Evolutionary conservation across 2,329 filamentous ascomycete species (phyloP).

Genomic region (Colletotrichum tofieldiae): DNA sequence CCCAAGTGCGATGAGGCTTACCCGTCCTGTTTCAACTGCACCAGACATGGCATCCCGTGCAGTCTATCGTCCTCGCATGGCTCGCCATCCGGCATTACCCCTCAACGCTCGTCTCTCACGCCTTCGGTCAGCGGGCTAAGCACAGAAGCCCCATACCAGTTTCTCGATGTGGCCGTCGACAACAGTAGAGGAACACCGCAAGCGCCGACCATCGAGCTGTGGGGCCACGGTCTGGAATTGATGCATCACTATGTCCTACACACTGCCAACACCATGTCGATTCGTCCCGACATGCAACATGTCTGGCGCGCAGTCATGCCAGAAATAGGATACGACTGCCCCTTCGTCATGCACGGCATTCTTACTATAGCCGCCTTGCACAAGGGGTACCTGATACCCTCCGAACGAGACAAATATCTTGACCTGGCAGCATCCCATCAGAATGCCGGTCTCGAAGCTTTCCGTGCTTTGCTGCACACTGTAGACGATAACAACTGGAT

Average conservation of each 20-base stretch:
- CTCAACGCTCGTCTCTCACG: not conserved
- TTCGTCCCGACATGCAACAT: slow-evolving; percentile 46
- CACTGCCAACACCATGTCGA: slow-evolving; percentile 47
- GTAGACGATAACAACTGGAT: slow-evolving; percentile 45
- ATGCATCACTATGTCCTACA: slow-evolving; percentile 52
- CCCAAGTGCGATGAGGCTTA: slow-evolving; percentile 48
- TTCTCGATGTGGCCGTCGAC: slow-evolving; percentile 4
- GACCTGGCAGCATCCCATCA: slow-evolving; percentile 50
- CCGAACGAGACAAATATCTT: slow-evolving; percentile 47
- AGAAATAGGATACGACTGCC: slow-evolving; percentile 47
- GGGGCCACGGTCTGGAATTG: slow-evolving; percentile 47
- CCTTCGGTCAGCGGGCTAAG: not conserved
- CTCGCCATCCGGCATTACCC: not conserved
- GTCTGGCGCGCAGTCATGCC: slow-evolving; percentile 50
- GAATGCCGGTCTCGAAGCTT: slow-evolving; percentile 50
- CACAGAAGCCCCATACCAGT: not conserved
- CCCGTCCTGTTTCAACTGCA: slow-evolving; percentile 52
- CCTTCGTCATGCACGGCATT: slow-evolving; percentile 52
- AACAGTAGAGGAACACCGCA: not conserved
- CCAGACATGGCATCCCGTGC: slow-evolving; percentile 48
- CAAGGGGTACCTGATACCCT: slow-evolving; percentile 51
- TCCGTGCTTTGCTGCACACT: slow-evolving; percentile 45
- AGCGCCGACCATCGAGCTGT: slow-evolving; percentile 22
- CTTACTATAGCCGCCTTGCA: slow-evolving; percentile 50
- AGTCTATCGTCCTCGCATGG: slow-evolving; percentile 44